Base-by-base conservation (phyloP, 805 yeast genomes). In the Kodamaea jinghongensis region DNA sequence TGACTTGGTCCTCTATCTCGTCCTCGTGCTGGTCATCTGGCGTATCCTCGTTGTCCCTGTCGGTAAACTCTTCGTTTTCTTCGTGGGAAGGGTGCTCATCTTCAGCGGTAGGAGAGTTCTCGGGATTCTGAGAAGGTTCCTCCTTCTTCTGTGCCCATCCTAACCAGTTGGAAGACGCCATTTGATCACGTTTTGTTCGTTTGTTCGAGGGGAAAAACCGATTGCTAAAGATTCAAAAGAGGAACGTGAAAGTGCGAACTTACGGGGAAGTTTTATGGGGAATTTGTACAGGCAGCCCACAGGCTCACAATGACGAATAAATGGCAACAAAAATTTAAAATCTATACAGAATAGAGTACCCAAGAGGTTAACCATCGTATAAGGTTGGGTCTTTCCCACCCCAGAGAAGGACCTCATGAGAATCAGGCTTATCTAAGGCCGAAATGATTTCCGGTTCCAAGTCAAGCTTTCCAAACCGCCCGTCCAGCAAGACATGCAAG, bases 401-500 rank as follows among this genome's bases (percentile, higher is more conserved):
- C 68, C 70, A 69, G 11, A 55, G 50, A 33, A 60, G 47, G 15
- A 60, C 60, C 39, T 59, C 64, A 35, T 64, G 53, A 5, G 70
- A 60, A 22, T 67, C 64, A 3, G 67, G 66, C 43, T 57, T 59
- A 46, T 67, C 60, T 46, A 73, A 60, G 2, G 45, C 49, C 17
- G 57, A 55, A 29, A 70, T 41, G 35, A 73, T 65, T 22, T 63
- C 68, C 9, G 59, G 52, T 34, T 64, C 61, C 48, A 73, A 55
- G 46, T 70, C 70, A 39, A 74, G 57, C 43, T 67, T 71, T 32
- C 70, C 68, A 34, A 54, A 59, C 34, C 49, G 46, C 22, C 54
- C 61, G 16, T 49, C 51, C 2, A 67, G 66, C 46, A 66, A 73
- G 22, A 80, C 79, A 47, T 76, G 75, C 26, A 79, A 58, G 56